Percentiles rank a stretch among this genome's conserved stretches.
Conservation (phyloP, 176 grass and related monocot genomes). For the Leersia perrieri region DNA sequence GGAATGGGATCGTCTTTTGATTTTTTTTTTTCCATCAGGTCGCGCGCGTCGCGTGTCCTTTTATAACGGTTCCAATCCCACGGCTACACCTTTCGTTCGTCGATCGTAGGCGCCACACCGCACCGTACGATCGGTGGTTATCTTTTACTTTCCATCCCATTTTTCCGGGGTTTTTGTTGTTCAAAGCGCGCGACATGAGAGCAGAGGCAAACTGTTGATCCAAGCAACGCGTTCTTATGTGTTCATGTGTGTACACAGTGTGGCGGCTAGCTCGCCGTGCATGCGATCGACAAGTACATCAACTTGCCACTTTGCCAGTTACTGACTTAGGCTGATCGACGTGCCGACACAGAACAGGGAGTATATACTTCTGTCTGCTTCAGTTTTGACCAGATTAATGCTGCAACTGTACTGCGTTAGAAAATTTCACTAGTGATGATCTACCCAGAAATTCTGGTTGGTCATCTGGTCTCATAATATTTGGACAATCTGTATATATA, state of each 20-base stretch:
- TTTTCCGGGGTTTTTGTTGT: neutral
- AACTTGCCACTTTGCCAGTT: too few relatives aligned
- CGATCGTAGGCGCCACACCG: too few relatives aligned
- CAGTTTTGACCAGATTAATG: neutral
- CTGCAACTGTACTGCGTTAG: neutral
- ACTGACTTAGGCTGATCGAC: too few relatives aligned
- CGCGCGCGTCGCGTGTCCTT: conserved; percentile 25
- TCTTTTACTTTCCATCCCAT: neutral
- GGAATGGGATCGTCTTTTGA: conserved; percentile 1
- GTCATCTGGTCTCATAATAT: too few relatives aligned
- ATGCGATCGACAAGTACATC: neutral
- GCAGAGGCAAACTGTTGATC: neutral
- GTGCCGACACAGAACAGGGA: neutral
- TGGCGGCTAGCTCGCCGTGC: neutral
- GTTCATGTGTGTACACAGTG: neutral
- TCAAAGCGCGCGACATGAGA: neutral
- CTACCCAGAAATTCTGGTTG: neutral
- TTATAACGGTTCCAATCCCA: neutral
- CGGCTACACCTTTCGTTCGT: neutral
- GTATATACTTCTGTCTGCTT: neutral
- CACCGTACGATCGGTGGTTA: neutral
- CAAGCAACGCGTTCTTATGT: neutral
- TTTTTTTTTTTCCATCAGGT: conserved; percentile 17
- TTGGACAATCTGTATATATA: too few relatives aligned
- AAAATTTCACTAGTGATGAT: neutral